phyloP scores from a whole-genome alignment of 371 early-diverging fungal species.

The Amoeboaphelidium occidentale region DNA sequence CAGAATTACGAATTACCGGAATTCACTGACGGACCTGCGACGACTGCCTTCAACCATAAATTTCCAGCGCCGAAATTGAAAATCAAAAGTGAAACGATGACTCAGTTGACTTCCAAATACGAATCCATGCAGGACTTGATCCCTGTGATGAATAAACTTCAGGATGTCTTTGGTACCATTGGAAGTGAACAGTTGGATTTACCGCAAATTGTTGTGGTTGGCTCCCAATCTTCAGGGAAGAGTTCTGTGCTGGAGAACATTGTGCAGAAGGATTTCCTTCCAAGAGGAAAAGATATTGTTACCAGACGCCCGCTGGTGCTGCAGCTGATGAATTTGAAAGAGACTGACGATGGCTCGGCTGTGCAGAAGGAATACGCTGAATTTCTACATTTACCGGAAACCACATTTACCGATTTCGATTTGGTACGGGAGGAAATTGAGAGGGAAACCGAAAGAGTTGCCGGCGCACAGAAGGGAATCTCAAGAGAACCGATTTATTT shows the following conservation, averaged over 20 bases:
- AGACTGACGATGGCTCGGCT: not conserved
- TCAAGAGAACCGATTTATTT: constrained; percentile 57
- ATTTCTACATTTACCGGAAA: constrained; percentile 11
- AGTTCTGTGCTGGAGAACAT: constrained; percentile 75
- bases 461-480: constrained; percentile 67
- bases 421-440: constrained; percentile 71
- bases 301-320: constrained; percentile 78
- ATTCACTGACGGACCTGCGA: no score
- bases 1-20: no score
- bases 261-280: constrained; percentile 70
- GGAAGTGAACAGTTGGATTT: constrained; percentile 1
- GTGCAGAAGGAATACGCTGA: constrained; percentile 1
- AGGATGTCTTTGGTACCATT: constrained; percentile 37
- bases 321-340: constrained; percentile 30
- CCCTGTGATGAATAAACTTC: constrained; percentile 63
- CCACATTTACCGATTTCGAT: constrained; percentile 48
- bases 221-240: constrained; percentile 72
- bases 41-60: no score
- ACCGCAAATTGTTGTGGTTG: constrained; percentile 13
- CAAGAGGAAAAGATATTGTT: constrained; percentile 74
- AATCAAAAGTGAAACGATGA: no score
- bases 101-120: no score
- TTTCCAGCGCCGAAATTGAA: no score
- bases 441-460: constrained; percentile 57
- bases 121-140: constrained; percentile 47